A percentile compares a stretch with the other conserved stretches of the same genome.
Conservation (phyloP, 2,329 filamentous ascomycete genomes). For the Alternaria metachromatica region DNA sequence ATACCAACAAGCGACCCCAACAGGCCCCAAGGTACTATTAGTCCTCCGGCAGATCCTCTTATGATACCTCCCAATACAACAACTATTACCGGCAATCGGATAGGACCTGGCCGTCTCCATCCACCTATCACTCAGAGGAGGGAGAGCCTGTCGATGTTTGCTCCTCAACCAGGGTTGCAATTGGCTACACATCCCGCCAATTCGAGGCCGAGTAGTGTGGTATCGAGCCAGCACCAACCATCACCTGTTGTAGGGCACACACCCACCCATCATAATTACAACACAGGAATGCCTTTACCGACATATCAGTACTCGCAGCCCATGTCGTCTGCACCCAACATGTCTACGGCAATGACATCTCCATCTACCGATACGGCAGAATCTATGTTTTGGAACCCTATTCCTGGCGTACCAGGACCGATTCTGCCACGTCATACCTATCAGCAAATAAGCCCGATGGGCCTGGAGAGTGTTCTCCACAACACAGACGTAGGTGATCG, state of each 20-base stretch:
- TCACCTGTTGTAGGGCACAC: conserved; percentile 20
- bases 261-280: conserved; percentile 19
- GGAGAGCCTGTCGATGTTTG: conserved; percentile 44
- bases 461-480: conserved; percentile 42
- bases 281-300: conserved; percentile 14
- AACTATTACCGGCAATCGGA: conserved; percentile 13
- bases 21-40: conserved; percentile 18
- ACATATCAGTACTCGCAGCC: conserved; percentile 27
- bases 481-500: conserved; percentile 38
- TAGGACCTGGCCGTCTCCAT: conserved; percentile 8
- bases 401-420: conserved; percentile 50
- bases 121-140: conserved; percentile 18
- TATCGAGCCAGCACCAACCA: conserved; percentile 21
- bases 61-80: conserved; percentile 22
- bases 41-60: conserved; percentile 29
- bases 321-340: conserved; percentile 18
- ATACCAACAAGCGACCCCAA: conserved; percentile 26
- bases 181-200: conserved; percentile 23
- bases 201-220: conserved; percentile 21
- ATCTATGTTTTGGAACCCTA: conserved; percentile 48
- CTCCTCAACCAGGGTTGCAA: conserved; percentile 19
- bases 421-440: conserved; percentile 38
- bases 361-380: conserved; percentile 23
- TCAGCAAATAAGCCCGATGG: conserved; percentile 43
- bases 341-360: conserved; percentile 18